These are phyloP conservation scores for Beauveria sp. DNA, from an alignment of 2,329 filamentous ascomycete species.

Conservation along the genomic window DNA sequence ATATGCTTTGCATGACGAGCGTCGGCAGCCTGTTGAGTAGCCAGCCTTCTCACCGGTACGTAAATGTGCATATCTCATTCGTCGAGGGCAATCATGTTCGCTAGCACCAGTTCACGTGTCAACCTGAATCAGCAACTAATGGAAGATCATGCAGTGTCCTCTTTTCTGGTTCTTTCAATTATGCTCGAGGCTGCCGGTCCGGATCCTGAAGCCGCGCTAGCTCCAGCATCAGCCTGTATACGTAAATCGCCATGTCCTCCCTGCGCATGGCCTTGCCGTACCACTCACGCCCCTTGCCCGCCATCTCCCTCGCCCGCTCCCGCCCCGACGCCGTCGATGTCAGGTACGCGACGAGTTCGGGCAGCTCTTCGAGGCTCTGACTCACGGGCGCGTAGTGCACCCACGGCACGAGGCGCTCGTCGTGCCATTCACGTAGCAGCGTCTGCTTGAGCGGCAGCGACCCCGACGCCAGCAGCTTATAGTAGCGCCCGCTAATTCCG, in stretches of 20 bases:
- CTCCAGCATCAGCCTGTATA: conserved; percentile 55
- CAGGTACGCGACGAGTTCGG: conserved; percentile 42
- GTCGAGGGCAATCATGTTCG: too few species aligned
- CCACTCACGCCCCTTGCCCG: conserved; percentile 48
- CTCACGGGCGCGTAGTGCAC: conserved; percentile 49
- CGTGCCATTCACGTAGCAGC: conserved; percentile 49
- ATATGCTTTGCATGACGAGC: too few species aligned
- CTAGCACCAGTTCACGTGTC: too few species aligned
- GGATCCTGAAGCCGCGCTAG: conserved; percentile 35
- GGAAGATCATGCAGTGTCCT: not conserved
- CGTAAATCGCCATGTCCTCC: conserved; percentile 52
- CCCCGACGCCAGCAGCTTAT: conserved; percentile 40
- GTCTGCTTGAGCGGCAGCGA: conserved; percentile 44
- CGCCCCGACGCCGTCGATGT: conserved; percentile 38
- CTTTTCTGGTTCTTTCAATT: not conserved
- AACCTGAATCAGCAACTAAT: too few species aligned
- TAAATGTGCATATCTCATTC: too few species aligned
- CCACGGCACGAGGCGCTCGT: conserved; percentile 48
- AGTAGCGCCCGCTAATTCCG: conserved; percentile 45
- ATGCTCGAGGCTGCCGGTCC: not conserved
- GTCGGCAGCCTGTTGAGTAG: too few species aligned
- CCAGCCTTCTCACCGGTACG: too few species aligned
- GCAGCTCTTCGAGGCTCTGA: conserved; percentile 40
- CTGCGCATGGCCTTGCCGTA: conserved; percentile 44
- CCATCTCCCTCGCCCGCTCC: conserved; percentile 40